Evolutionary conservation across 2,329 filamentous ascomycete genomes (phyloP), one percentile per base, ranked within the genome.

Genomic region (Gaeumannomyces tritici): DNA sequence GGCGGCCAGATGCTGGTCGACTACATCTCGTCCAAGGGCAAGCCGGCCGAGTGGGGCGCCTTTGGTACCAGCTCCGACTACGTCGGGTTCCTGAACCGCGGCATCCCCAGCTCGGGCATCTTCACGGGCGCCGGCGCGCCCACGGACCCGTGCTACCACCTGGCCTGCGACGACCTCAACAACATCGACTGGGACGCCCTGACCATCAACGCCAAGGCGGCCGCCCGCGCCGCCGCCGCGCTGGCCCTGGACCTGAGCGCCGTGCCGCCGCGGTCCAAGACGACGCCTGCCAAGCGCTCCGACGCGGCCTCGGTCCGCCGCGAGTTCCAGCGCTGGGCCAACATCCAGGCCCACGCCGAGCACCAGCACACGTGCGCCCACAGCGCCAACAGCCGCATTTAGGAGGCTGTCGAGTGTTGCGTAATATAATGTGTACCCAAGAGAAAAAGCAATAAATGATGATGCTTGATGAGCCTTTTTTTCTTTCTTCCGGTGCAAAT

Each of bases 21-120:
- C 70, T 89, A 90, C 69, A 84, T 82, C 54, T 83, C 81, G 2
- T 81, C 83, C 0, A 88, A 88, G 31, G 88, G 88, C 21, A 79
- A 90, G 63, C 87, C 87, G 68, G 89, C 87, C 13, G 72, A 76
- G 61, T 70, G 71, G 13, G 84, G 84, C 72, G 82, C 79, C 68
- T 69, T 73, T 65, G 83, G 80, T 72, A 78, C 74, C 0, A 75
- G 76, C 35, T 79, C 81, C 54, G 83, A 89, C 69, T 87, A 88
- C 65, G 82, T 80, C 15, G 79, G 82, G 1, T 88, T 88, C 75
- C 75, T 83, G 42, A 75, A 81, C 54, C 74, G 79, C 29, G 80
- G 82, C 51, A 86, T 85, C 67, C 82, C 76, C 24, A 78, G 72
- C 55, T 81, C 77, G 0, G 76, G 74, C 47, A 72, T 83, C 68